Evolutionary conservation across 192 early-diverging fungal species (phyloP), one percentile per base, ranked within the genome.

Genomic region (Funneliformis geosporum): DNA sequence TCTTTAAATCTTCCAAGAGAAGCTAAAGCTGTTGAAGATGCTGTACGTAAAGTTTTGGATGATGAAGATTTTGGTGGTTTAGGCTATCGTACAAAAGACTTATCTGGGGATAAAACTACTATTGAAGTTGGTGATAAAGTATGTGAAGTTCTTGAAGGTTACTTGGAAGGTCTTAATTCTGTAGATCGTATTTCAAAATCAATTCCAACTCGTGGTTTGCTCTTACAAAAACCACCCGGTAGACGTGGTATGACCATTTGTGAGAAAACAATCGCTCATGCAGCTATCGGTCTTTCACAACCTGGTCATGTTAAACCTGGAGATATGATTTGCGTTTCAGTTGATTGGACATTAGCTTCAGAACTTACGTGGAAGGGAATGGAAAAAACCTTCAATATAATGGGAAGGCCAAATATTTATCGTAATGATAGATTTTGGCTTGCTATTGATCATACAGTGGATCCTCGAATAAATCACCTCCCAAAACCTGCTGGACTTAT

Each of bases 71-170:
- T 84, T 78, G 89, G 90, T 62, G 91, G 90, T 47, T 90, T 90
- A 68, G 88, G 87, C 42, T 89, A 96, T 85, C 91, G 96, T 79
- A 98, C 98, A 14, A 92, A 90, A 73, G 98, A 99, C 81, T 90
- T 99, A 73, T 93, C 91, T 62, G 98, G 98, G 65, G 78, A 85
- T 16, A 91, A 93, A 27, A 86, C 93, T 23, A 99, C 98, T n/a
- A 80, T 83, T 60, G 90, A 98, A 83, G 91, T 99, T 78, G 98
- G 97, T 75, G 95, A 98, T 80, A 96, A 96, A 69, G 89, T 99
- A 69, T 88, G 92, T 75, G 90, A 90, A 76, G 92, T 88, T 40
- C 87, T 95, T 38, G 84, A 84, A 40, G 83, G 88, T 38, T 87
- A 90, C 61, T 90, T 95, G 62, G 85, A 90, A 70, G 89, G 91